Base-by-base conservation (phyloP, 495 filamentous ascomycete species). In the Xylaria grammica region DNA sequence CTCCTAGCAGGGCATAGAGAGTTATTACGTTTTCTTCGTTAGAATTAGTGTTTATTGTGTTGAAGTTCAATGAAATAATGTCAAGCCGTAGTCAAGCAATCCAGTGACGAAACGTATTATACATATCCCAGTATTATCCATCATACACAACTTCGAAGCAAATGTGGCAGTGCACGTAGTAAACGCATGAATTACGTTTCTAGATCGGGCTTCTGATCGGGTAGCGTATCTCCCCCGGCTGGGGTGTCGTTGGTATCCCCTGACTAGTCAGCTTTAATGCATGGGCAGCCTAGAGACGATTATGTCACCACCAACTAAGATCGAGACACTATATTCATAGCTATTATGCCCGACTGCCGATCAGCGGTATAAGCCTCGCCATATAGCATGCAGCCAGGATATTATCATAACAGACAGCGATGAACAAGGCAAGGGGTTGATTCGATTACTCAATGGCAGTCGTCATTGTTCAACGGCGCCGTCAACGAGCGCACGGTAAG, bases 181-280 rank as follows among this genome's bases (percentile, higher is more conserved):
- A 24, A 19, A 22, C 7, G 19, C 4, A 4, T 46, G 13, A 58
- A 32, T 32, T 20, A 45, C 4, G 9, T 30, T 24, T 19, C 27
- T 5, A n/a, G 40, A 46, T 59, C n/a, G 17, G 13, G 22, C 27
- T 17, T n/a, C 17, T 10, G 6, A 42, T 17, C 5, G 40, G 3
- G 40, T 17, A 42, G 13, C 17, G 15, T 42, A 17, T 9, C 7
- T 15, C 40, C 7, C 7, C 15, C 40, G 30, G 42, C 56, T 27
- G 40, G 29, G 42, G 48, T 59, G 26, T 15, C 24, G 27, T 48
- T 17, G 40, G 17, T 15, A 42, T 3, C 40, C 40, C 42, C 55
- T 32, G 24, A 4, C 55, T 59, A 46, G 26, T 13, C 11, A 19
- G 56, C 26, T 36, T 59, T 27, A 59, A 59, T 36, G 42, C 56